Evolutionary conservation across 192 early-diverging fungal genomes (phyloP), one percentile per base, ranked within the genome.

Genomic region (Backusella mclennaniae): DNA sequence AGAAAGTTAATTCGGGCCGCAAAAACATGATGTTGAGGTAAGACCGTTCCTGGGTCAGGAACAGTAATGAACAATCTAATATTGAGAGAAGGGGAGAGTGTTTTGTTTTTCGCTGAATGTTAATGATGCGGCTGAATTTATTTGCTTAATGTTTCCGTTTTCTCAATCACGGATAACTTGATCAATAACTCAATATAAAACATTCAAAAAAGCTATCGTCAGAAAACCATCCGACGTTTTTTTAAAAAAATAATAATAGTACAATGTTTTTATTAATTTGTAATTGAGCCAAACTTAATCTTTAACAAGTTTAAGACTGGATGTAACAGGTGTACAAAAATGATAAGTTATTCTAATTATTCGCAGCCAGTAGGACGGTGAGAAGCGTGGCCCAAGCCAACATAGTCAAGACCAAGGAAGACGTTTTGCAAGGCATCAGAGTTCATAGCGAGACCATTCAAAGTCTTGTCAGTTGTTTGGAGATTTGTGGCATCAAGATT

Each of bases 401-500:
- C 46, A 49, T 49, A 49, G 6, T n/a, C 6, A 49, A 49, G 15
- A 3, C 46, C 46, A 49, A 49, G 4, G 46, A 49, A 49, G 4
- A 49, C 46, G 35, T 79, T 79, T n/a, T 76, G 21, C 29, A 79
- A 74, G 23, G 67, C 0, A 35, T 71, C 35, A n/a, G 19, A 3
- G 39, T 79, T 23, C 46, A 79, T 66, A 15, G 35, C 11, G 39
- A 69, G 15, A 59, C 78, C 78, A n/a, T 11, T 69, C 68, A 79
- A 39, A 31, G 49, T 53, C 69, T 79, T 71, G 46, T 69, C 78
- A 15, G 23, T 79, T 49, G 78, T 79, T 66, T 76, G 73, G 35
- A 79, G 78, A 14, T 75, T 71, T 17, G 39, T 66, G 35, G 73
- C 49, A 66, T 75, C 74, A 59, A 79, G 74, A 42, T 0, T 66